Conservation (phyloP, 495 filamentous ascomycete genomes). For the Neurospora cerealis region DNA sequence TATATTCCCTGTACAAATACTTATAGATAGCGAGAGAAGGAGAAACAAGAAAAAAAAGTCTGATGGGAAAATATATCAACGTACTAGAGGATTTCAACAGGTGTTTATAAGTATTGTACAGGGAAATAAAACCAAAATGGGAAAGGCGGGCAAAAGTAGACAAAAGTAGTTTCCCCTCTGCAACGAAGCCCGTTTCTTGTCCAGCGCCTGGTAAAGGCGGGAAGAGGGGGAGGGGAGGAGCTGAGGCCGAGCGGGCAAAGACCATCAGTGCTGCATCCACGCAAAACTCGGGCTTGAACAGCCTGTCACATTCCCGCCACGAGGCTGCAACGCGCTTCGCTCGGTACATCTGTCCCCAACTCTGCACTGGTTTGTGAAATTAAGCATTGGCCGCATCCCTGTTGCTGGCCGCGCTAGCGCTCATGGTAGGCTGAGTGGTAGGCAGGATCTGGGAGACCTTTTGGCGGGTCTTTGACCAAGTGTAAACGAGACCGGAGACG, state of each 20-base stretch:
- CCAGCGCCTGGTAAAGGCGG: not conserved
- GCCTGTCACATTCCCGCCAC: not conserved
- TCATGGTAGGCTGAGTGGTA: slow-evolving; percentile 59
- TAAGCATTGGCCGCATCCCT: slow-evolving; percentile 56
- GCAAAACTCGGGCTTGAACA: not conserved
- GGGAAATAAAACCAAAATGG: not conserved
- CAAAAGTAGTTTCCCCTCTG: not conserved
- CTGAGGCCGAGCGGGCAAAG: not conserved
- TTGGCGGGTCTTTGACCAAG: slow-evolving; percentile 86
- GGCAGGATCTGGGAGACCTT: slow-evolving; percentile 55
- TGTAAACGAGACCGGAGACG: slow-evolving; percentile 81
- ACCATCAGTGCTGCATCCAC: not conserved
- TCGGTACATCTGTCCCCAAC: not conserved
- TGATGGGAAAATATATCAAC: not conserved
- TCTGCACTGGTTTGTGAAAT: not conserved
- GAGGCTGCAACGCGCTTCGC: not conserved
- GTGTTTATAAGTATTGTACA: not conserved
- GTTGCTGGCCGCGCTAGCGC: slow-evolving; percentile 87
- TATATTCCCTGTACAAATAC: not conserved
- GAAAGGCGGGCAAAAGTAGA: not conserved
- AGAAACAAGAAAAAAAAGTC: not conserved
- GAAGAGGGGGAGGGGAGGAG: not conserved
- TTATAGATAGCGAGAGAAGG: not conserved
- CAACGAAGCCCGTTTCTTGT: not conserved
- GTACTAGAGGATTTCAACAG: not conserved